Base-by-base conservation (phyloP, 192 early-diverging fungal species). In the Helicostylum pulchrum region DNA sequence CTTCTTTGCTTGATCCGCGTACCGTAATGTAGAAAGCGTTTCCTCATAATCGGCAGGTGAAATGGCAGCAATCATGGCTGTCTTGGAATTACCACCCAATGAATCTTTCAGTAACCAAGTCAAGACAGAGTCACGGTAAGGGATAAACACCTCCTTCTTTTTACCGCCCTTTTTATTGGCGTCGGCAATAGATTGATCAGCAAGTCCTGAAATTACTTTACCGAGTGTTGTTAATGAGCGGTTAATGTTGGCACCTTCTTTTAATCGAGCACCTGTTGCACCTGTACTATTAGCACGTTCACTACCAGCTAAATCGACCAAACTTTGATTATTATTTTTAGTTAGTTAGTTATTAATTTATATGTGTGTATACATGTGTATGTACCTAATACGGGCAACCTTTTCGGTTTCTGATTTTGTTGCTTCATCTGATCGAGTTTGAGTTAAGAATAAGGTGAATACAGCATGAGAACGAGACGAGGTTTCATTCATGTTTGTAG, bases 241-340 rank as follows among this genome's bases (percentile, higher is more conserved):
- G 77, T 98, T 98, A 79, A 98, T 98, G 50, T 93, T 94, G 7
- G 91, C 92, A 21, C 94, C 95, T 76, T 98, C 95, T 65, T 90
- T 92, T 9, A 96, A 71, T 7, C 94, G 83, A 50, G 73, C 74
- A 7, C 95, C 95, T 1, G 91, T 91, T 0, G 92, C 91, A 59
- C 88, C 88, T 2, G 95, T 94, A 31, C 88, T 72, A 62, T 90
- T 88, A 2, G 94, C 92, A n/a, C 95, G 85, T 74, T 98, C 95
- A 77, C 88, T 91, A 61, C 95, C 95, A 1, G 95, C 95, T 45
- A 97, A 78, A 82, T 97, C 95, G 1, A 97, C 93, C 42, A 97
- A 65, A 72, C 89, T 83, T n/a, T n/a, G n/a, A n/a, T n/a, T n/a
- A n/a, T 48, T 4, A 31, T 9, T 11, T 31, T 9, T 20, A 45